phyloP scores from a whole-genome alignment of 139 green algal species.

The Penium margaritaceum region DNA sequence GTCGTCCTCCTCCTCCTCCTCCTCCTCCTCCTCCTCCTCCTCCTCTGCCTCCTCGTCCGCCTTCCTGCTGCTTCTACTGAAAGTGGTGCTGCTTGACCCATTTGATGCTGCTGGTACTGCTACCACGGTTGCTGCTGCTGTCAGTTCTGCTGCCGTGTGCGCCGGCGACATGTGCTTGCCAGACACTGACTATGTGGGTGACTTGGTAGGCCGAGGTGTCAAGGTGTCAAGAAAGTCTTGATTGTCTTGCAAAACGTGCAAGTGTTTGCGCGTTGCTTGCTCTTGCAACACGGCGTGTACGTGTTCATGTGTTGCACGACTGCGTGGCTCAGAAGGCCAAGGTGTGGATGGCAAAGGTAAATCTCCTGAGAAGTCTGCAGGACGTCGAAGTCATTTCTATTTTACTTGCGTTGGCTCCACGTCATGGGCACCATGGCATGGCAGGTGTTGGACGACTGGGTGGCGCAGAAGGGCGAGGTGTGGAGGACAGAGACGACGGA shows the following conservation, averaged over 20 bases:
- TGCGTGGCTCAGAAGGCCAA: no score
- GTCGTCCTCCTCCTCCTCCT: not conserved
- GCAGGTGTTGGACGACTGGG: slow-evolving; percentile 47
- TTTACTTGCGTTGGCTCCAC: not conserved
- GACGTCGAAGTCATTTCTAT: slow-evolving; percentile 1
- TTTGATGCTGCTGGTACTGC: no score
- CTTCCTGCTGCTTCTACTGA: not conserved
- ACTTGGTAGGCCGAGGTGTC: no score
- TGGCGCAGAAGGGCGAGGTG: slow-evolving; percentile 43
- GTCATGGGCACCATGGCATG: not conserved
- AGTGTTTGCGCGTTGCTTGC: no score
- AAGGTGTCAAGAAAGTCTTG: no score
- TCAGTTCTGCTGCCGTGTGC: no score
- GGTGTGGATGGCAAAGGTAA: slow-evolving; percentile 15
- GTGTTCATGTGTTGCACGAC: slow-evolving; percentile 57
- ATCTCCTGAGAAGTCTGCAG: not conserved
- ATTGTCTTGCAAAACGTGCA: no score
- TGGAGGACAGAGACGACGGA: slow-evolving; percentile 68
- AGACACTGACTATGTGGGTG: no score
- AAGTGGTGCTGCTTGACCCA: no score
- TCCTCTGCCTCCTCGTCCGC: not conserved
- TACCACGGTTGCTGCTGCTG: no score
- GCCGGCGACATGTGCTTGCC: no score
- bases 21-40: not conserved
- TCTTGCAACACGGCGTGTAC: no score